These are phyloP conservation scores for Nannochloropsis salina DNA, from an alignment of 108 stramenopile species.

Conservation along the genomic window DNA sequence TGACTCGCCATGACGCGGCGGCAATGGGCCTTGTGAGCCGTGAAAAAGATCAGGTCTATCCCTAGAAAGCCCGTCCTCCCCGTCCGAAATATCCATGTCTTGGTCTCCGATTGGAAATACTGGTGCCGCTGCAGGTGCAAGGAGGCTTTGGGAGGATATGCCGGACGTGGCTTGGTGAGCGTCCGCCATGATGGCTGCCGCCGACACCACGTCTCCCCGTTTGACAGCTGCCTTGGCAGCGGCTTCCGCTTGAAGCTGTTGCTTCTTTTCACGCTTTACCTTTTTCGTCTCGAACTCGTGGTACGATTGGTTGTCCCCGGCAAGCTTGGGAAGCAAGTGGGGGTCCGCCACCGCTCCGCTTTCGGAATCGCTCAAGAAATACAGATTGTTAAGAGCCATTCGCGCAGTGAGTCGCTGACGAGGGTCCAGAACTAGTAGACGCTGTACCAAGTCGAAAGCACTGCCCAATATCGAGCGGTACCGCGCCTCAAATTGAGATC, in stretches of 20 bases:
- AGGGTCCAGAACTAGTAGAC: constrained; percentile 42
- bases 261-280: constrained; percentile 11
- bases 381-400: constrained; percentile 39
- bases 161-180: neutral
- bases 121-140: no score
- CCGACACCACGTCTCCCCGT: neutral
- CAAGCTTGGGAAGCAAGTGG: constrained; percentile 25
- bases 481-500: neutral
- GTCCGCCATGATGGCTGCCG: neutral
- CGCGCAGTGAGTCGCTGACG: constrained; percentile 33
- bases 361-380: constrained; percentile 13
- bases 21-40: no score
- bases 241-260: neutral
- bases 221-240: neutral
- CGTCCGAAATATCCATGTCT: neutral
- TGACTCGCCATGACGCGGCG: no score
- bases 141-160: neutral
- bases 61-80: neutral
- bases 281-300: constrained; percentile 49
- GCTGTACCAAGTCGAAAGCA: constrained; percentile 34
- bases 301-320: constrained; percentile 39
- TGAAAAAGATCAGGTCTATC: neutral
- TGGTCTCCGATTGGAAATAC: neutral
- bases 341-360: neutral
- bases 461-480: neutral